These are phyloP conservation scores for Arabidopsis arenosa DNA, from an alignment of 345 rosid species.

Conservation along the genomic window DNA sequence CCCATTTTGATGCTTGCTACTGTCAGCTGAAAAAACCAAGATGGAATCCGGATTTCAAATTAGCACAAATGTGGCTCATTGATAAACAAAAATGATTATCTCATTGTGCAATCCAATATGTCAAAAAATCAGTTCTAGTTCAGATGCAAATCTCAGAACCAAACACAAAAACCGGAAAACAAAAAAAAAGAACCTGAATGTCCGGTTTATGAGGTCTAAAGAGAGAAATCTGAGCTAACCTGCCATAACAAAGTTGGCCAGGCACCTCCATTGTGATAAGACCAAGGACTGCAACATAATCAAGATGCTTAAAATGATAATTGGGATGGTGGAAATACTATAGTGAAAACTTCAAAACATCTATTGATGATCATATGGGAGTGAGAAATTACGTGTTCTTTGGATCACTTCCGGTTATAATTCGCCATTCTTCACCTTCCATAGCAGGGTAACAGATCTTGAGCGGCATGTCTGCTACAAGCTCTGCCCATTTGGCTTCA, in stretches of 20 bases:
- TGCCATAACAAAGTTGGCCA: constrained; percentile 99
- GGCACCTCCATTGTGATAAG: constrained; percentile 94
- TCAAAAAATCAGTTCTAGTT: not conserved
- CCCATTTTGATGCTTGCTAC: constrained; percentile 90
- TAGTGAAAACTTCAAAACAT: not conserved
- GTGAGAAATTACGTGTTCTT: constrained; percentile 72
- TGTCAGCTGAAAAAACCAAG: constrained; percentile 58
- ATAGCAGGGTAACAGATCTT: constrained; percentile 86
- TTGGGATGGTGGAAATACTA: constrained; percentile 11
- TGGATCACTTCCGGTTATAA: constrained; percentile 90
- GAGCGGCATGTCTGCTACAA: constrained; percentile 86
- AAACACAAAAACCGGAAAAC: not conserved
- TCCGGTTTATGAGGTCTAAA: not conserved
- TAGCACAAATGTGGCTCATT: not conserved
- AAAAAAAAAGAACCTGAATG: not conserved
- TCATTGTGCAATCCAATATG: not conserved
- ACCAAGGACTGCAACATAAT: constrained; percentile 80
- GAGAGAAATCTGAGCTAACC: constrained; percentile 56
- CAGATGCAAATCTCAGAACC: not conserved
- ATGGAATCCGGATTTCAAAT: not conserved
- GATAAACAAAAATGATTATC: constrained; percentile 2
- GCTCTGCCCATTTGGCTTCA: constrained; percentile 83
- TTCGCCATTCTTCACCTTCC: constrained; percentile 89
- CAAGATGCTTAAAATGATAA: constrained; percentile 20
- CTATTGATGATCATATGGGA: constrained; percentile 10